phyloP scores from a whole-genome alignment of 306 rosid genomes.

The Lathyrus aphaca region DNA sequence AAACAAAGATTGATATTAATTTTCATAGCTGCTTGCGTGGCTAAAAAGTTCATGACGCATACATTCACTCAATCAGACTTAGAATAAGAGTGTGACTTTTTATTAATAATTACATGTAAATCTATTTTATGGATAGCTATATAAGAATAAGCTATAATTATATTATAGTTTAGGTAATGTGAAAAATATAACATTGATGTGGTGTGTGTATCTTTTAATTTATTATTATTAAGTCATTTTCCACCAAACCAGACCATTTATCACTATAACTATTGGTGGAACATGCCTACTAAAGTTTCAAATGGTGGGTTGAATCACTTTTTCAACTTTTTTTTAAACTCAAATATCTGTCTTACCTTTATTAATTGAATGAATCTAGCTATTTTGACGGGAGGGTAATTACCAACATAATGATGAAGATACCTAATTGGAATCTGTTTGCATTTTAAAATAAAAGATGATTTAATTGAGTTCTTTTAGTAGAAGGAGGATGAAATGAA shows the following conservation, averaged over 20 bases:
- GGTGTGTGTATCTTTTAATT: neutral
- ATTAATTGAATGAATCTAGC: neutral
- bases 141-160: too few species aligned
- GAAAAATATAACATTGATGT: neutral
- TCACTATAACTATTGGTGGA: neutral
- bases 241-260: conserved; percentile 1
- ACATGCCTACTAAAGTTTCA: neutral
- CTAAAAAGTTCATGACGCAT: neutral
- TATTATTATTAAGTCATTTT: neutral
- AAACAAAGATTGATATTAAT: neutral
- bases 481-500: too few species aligned
- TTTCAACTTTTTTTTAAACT: neutral
- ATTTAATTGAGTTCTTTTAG: too few species aligned
- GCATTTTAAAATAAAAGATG: too few species aligned
- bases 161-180: too few species aligned
- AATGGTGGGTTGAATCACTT: neutral
- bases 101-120: neutral
- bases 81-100: neutral
- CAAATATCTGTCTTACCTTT: neutral
- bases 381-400: neutral
- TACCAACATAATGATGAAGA: neutral
- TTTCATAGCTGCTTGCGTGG: neutral
- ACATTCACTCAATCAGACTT: neutral
- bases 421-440: neutral
- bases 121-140: too few species aligned